Conservation (phyloP, 2,329 filamentous ascomycete genomes). For the Ophiocordyceps camponoti-floridani region DNA sequence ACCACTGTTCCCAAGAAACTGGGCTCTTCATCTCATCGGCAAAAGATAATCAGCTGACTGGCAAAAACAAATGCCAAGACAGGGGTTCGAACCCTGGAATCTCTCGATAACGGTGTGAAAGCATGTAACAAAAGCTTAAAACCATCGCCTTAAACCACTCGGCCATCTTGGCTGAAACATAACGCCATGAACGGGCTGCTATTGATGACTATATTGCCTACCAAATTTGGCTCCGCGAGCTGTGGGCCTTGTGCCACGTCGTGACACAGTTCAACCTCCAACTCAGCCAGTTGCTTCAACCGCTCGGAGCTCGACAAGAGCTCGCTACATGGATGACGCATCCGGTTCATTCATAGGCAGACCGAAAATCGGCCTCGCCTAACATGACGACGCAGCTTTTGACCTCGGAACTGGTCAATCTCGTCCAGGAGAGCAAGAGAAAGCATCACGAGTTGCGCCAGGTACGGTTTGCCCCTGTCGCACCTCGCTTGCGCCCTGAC, state of each 20-base stretch:
- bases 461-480: slow-evolving; percentile 25
- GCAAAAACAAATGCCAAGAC: slow-evolving; percentile 6
- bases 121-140: slow-evolving; percentile 4
- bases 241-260: not conserved
- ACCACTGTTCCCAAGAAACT: too few species aligned
- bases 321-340: slow-evolving; percentile 10
- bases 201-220: not conserved
- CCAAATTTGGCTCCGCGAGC: too few species aligned
- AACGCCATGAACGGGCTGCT: not conserved
- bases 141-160: slow-evolving; percentile 9
- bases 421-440: slow-evolving; percentile 89
- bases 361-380: slow-evolving; percentile 7
- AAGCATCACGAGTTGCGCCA: slow-evolving; percentile 82
- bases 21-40: too few species aligned
- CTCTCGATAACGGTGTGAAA: slow-evolving; percentile 8
- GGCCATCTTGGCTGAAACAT: slow-evolving; percentile 7
- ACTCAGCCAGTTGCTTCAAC: not conserved
- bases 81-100: slow-evolving; percentile 10
- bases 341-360: slow-evolving; percentile 10
- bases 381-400: slow-evolving; percentile 86
- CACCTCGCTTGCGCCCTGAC: not conserved
- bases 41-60: not conserved
- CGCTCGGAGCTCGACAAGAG: not conserved
- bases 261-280: not conserved
- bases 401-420: slow-evolving; percentile 70